Evolutionary conservation across 2,329 filamentous ascomycete genomes (phyloP).

Genomic region (Fusarium ramigenum): DNA sequence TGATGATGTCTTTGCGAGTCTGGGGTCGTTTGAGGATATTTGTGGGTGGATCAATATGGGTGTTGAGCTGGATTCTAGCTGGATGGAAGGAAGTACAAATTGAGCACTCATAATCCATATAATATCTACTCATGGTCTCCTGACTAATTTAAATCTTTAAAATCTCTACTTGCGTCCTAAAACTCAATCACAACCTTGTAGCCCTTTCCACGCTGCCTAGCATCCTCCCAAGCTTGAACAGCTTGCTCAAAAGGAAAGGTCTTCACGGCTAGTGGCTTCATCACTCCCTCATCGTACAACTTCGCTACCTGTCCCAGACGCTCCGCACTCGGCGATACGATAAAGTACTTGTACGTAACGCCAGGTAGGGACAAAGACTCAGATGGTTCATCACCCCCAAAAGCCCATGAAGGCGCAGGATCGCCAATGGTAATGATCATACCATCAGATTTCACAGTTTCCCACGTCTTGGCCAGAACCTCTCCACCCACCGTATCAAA

Average conservation of each 20-base stretch:
- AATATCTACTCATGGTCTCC: no score
- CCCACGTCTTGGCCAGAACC: conserved; percentile 43
- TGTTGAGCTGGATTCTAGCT: not conserved
- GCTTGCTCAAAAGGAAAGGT: not conserved
- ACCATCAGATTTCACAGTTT: conserved; percentile 42
- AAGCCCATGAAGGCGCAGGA: conserved; percentile 47
- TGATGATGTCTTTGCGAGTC: not conserved
- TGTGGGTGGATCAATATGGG: conserved; percentile 5
- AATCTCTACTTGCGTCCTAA: not conserved
- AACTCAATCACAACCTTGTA: conserved; percentile 11
- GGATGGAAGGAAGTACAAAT: not conserved
- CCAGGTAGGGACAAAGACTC: conserved; percentile 31
- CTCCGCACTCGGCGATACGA: not conserved
- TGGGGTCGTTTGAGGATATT: conserved; percentile 16
- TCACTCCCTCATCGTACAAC: not conserved
- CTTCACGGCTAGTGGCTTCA: conserved; percentile 8
- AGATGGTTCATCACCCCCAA: conserved; percentile 20
- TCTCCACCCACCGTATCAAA: conserved; percentile 18
- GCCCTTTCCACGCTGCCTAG: not conserved
- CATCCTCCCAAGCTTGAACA: conserved; percentile 4
- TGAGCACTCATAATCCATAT: not conserved
- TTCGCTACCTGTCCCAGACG: not conserved
- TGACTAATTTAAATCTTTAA: fast-evolving
- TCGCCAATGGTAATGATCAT: conserved; percentile 49
- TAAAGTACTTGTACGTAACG: conserved; percentile 45